These are phyloP conservation scores for Colletotrichum sansevieriae DNA, from an alignment of 2,329 filamentous ascomycete genomes.

Conservation along the genomic window DNA sequence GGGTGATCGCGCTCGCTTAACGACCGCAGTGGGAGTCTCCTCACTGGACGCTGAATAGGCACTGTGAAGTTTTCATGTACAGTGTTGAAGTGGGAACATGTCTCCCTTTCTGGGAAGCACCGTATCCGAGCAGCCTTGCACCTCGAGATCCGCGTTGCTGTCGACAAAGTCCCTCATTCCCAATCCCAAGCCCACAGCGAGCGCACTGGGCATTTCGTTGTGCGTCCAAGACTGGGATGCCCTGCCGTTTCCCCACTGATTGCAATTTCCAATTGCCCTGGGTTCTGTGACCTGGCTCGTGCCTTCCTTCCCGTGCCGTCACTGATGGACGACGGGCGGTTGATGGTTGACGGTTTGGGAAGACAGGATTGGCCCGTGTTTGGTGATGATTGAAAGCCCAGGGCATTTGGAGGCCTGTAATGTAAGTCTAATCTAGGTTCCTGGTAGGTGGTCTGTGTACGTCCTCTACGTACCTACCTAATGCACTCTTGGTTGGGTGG, in stretches of 20 bases:
- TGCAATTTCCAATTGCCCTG: conserved; percentile 5
- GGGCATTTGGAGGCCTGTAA: too few relatives aligned
- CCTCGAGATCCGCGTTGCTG: background rate
- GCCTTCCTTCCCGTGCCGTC: conserved; percentile 38
- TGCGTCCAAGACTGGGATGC: background rate
- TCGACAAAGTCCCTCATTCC: conserved; percentile 2
- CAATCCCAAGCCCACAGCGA: background rate
- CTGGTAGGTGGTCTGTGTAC: too few relatives aligned
- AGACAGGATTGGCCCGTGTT: background rate
- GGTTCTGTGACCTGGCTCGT: conserved; percentile 15
- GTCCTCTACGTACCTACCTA: too few relatives aligned
- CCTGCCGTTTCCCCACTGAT: conserved; percentile 21
- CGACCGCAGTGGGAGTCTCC: conserved; percentile 16
- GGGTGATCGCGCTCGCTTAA: background rate
- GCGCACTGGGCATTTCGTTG: conserved; percentile 10
- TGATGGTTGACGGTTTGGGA: background rate
- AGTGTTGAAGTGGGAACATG: conserved; percentile 10
- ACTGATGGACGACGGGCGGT: background rate
- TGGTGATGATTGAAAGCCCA: too few relatives aligned
- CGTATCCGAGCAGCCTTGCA: conserved; percentile 24
- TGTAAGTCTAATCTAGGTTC: too few relatives aligned
- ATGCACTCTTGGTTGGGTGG: too few relatives aligned
- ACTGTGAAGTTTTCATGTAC: conserved; percentile 25
- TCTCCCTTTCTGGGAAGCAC: conserved; percentile 1
- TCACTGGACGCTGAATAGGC: background rate